Base-by-base conservation (phyloP, 345 rosid species). In the Lepidium africanum region DNA sequence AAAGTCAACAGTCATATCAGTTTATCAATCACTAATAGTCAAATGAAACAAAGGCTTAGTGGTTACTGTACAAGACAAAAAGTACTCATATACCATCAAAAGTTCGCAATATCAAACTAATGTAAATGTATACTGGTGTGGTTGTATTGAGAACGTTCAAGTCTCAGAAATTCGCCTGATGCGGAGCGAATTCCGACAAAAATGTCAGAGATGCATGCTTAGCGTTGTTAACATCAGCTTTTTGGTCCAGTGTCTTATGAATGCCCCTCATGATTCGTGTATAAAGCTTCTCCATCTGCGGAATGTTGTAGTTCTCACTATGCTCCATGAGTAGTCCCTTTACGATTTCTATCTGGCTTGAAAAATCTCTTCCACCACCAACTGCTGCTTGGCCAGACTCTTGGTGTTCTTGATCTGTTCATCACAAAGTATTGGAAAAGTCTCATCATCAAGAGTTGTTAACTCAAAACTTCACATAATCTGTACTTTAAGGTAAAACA, bases 211-310 rank as follows among this genome's bases (percentile, higher is more conserved):
- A 79, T 82, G 91, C 84, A 77, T 68, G 74, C 82, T 75, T 87
- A 56, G 82, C 83, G 65, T 51, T 65, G 49, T 79, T 78, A 32
- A 80, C 83, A 21, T 82, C 84, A 67, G 30, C 76, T 67, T 81
- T 87, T 72, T 62, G 54, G 53, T 77, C 85, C 80, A 74, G 81
- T 42, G 76, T 74, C 74, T 81, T 85, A 13, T 89, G 86, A 55
- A 85, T 82, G 15, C 84, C 92, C 68, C 87, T 95, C 85, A 95
- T 81, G 60, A 91, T 71, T 12, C 87, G 82, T 0, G 86, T 77
- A 67, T 95, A 95, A 2, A 89, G 78, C 82, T 90, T 87, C 79
- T 95, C 97, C 30, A 91, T 97, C 81, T 84, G 89, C 7, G 97
- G 96, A 48, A 94, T 84, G 68, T 77, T 80, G 47, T 85, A 84